A percentile compares a stretch with the other conserved stretches of the same genome.
Evolutionary conservation across 345 rosid genomes (phyloP).

Genomic region (Eucalyptus tenuipes): DNA sequence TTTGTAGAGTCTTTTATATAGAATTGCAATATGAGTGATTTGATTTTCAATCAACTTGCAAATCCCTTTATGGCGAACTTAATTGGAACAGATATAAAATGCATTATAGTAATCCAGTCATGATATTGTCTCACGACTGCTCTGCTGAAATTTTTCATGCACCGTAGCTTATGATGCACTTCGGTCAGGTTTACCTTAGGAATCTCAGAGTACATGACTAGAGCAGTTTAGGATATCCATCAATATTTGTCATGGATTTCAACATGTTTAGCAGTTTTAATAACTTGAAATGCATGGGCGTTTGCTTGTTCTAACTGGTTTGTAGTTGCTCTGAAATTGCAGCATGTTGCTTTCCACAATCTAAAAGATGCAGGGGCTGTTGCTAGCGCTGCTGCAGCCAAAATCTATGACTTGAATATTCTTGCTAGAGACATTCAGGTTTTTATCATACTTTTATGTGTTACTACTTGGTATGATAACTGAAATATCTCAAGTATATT

Average conservation of each 20-base stretch:
- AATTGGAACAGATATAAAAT: neutral
- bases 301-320: neutral
- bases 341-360: conserved; percentile 64
- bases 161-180: neutral
- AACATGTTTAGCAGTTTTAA: neutral
- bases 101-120: neutral
- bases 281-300: neutral
- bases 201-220: neutral
- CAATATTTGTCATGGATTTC: neutral
- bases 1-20: neutral
- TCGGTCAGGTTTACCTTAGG: neutral
- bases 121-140: neutral
- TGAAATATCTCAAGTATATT: neutral
- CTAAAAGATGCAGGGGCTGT: conserved; percentile 76
- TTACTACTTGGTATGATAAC: neutral
- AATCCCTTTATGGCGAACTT: neutral
- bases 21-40: neutral
- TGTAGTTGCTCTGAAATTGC: neutral
- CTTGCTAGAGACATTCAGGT: conserved; percentile 96
- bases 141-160: neutral
- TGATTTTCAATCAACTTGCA: neutral
- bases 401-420: conserved; percentile 73
- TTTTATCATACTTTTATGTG: neutral
- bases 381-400: conserved; percentile 83
- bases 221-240: neutral